Evolutionary conservation across 768 basidiomycete species (phyloP).

Genomic region (Daedaleopsis nitida): DNA sequence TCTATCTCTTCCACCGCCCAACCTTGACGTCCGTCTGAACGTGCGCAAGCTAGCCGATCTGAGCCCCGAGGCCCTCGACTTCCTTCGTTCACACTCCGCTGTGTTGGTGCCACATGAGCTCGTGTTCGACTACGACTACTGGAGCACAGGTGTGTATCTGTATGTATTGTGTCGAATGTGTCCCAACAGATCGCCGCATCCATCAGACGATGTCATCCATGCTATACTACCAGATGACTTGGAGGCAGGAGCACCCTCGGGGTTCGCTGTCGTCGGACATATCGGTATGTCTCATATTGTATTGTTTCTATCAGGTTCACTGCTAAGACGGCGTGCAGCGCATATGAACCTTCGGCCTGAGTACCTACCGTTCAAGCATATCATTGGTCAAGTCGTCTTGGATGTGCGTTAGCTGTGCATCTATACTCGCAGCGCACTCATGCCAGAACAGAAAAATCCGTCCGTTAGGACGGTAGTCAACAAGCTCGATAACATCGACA

Average conservation of each 20-base stretch:
- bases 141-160: conserved; percentile 70
- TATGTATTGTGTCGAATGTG: not conserved
- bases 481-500: conserved; percentile 86
- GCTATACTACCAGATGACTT: conserved; percentile 80
- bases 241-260: conserved; percentile 76
- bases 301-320: not conserved
- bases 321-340: conserved; percentile 46
- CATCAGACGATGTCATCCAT: conserved; percentile 79
- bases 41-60: conserved; percentile 67
- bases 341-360: conserved; percentile 91
- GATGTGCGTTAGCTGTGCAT: conserved; percentile 58
- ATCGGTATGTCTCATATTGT: conserved; percentile 59
- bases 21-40: conserved; percentile 16
- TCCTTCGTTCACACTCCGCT: conserved; percentile 56
- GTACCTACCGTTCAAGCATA: conserved; percentile 87
- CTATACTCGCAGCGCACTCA: not conserved
- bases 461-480: conserved; percentile 88
- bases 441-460: conserved; percentile 73
- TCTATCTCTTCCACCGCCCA: not conserved
- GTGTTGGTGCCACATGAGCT: conserved; percentile 62
- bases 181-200: not conserved
- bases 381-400: conserved; percentile 90
- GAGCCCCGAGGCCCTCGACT: conserved; percentile 52
- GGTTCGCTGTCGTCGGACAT: conserved; percentile 89
- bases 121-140: conserved; percentile 80